Base-by-base conservation (phyloP, 306 rosid species). In the Pyrus betulifolia region DNA sequence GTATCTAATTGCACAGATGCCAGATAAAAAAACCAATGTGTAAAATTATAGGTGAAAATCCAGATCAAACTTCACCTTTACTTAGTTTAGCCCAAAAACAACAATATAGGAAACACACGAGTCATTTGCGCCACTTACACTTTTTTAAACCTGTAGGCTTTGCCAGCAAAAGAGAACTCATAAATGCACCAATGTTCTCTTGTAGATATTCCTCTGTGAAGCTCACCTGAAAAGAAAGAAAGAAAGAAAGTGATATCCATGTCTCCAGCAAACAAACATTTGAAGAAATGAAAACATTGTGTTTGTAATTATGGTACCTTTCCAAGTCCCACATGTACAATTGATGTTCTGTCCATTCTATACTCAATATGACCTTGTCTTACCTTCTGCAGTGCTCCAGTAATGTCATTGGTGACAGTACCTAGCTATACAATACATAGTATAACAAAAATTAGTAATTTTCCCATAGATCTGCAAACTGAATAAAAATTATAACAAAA, bases 101-200 rank as follows among this genome's bases (percentile, higher is more conserved):
- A 57, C 21, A 28, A 15, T 15, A 42, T 42, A 72, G 17, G 23
- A 22, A 62, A 70, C 44, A 69, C 5, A 65, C 30, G 52, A 80
- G 69, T 54, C 52, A 75, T 51, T 10, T 66, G 73, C 30, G 75
- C 33, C 61, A 86, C 97, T 88, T 87, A 89, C 99, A 89, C 91
- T 95, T 95, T 86, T 95, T 95, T 79, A 95, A 87, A 73, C 97
- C 97, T 31, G 83, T 82, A 75, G 99, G 99, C 77, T 95, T 95
- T 58, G 99, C 93, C 72, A 71, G 84, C 86, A 95, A 87, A 75
- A 95, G 87, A 80, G 97, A 88, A 81, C 91, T 92, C 86, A 90
- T 86, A 82, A 95, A 90, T 69, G 97, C 97, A 64, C 99, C 93
- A n/a, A 95, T 81, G 84, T 95, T 95, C 83, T 89, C 97, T n/a